phyloP scores from a whole-genome alignment of 1,284 basidiomycete species.

The Marasmius tenuissimus region DNA sequence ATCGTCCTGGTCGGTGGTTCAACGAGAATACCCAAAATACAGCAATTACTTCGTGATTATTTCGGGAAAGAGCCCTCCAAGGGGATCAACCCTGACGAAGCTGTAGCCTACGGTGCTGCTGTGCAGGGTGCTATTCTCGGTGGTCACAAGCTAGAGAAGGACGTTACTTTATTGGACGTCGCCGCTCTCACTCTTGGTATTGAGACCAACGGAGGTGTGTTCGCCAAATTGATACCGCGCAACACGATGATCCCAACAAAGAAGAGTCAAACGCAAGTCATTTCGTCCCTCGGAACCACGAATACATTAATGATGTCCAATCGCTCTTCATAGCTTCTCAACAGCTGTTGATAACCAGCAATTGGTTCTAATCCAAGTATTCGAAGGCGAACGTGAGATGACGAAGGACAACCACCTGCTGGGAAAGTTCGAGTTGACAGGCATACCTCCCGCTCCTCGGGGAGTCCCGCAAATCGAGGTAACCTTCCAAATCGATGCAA shows the following conservation, averaged over 20 bases:
- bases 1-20: slow-evolving; percentile 92
- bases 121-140: slow-evolving; percentile 87
- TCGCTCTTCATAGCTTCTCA: slow-evolving; percentile 55
- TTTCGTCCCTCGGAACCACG: background rate
- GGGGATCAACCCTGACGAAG: slow-evolving; percentile 91
- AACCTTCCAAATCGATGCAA: slow-evolving; percentile 80
- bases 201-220: slow-evolving; percentile 87
- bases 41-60: slow-evolving; percentile 84
- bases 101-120: slow-evolving; percentile 91
- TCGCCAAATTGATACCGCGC: slow-evolving; percentile 80
- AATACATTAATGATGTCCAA: background rate
- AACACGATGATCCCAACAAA: slow-evolving; percentile 90
- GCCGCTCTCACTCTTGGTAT: slow-evolving; percentile 85
- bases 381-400: slow-evolving; percentile 80
- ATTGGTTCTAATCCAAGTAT: slow-evolving; percentile 76
- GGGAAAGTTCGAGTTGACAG: slow-evolving; percentile 82
- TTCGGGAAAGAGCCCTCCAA: slow-evolving; percentile 84
- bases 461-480: slow-evolving; percentile 86
- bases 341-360: slow-evolving; percentile 49
- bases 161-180: slow-evolving; percentile 72
- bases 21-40: slow-evolving; percentile 87
- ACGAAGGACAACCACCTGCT: slow-evolving; percentile 88
- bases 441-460: slow-evolving; percentile 81
- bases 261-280: slow-evolving; percentile 57
- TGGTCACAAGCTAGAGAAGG: slow-evolving; percentile 65